Conservation (phyloP, 2,329 filamentous ascomycete genomes). For the Hymenoscyphus infarciens region DNA sequence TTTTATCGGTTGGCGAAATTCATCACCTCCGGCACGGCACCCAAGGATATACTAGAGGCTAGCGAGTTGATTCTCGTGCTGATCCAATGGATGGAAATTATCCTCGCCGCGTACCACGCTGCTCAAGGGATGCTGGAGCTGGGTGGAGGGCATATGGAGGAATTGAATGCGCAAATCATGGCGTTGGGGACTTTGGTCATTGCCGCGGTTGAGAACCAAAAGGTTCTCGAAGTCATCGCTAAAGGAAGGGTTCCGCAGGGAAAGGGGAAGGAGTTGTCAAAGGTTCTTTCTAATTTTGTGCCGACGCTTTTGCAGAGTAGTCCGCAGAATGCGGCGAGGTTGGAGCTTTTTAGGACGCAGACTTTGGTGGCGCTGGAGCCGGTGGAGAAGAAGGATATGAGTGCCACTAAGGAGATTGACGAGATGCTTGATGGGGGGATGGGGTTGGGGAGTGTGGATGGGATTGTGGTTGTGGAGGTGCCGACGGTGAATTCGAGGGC, state of each 20-base stretch:
- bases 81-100: constrained; percentile 57
- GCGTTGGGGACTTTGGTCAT: constrained; percentile 63
- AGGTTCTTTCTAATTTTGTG: constrained; percentile 52
- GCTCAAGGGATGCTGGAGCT: constrained; percentile 43
- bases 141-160: constrained; percentile 43
- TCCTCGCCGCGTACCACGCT: constrained; percentile 48
- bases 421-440: constrained; percentile 56
- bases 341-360: constrained; percentile 57
- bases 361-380: constrained; percentile 55
- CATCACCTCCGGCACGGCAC: constrained; percentile 45
- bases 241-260: constrained; percentile 49
- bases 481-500: constrained; percentile 72
- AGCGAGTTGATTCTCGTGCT: constrained; percentile 48
- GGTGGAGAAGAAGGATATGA: constrained; percentile 49
- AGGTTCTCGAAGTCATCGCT: constrained; percentile 51
- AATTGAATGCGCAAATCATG: constrained; percentile 60
- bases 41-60: constrained; percentile 46
- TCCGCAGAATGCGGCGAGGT: constrained; percentile 45
- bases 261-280: constrained; percentile 43
- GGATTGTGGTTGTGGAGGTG: constrained; percentile 55
- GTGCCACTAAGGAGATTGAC: constrained; percentile 49
- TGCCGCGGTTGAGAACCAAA: constrained; percentile 56
- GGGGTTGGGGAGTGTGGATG: constrained; percentile 43
- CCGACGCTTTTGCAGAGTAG: constrained; percentile 54
- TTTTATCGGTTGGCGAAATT: constrained; percentile 34